These are phyloP conservation scores for sorghum (Sorghum bicolor) DNA, from an alignment of 176 grass and related monocot species.

Conservation along the genomic window Sorghum_bicolor_NCBIv3 NC_012871.2:65209501-65210000, in stretches of 20 bases:
- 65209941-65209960: not conserved
- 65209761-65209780: not conserved
- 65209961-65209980: not conserved
- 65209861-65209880: not conserved
- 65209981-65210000: not conserved
- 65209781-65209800: not conserved
- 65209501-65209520: not conserved
- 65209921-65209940: not conserved
- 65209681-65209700: no score
- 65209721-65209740: not conserved
- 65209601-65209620: not conserved
- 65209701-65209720: not conserved
- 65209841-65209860: not conserved
- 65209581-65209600: not conserved
- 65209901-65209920: not conserved
- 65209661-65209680: no score
- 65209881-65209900: not conserved
- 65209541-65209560: not conserved
- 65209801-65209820: not conserved
- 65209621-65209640: not conserved
- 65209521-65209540: not conserved
- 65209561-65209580: not conserved
- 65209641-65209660: not conserved
- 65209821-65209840: not conserved
- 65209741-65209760: not conserved